phyloP scores from a whole-genome alignment of 2,329 filamentous ascomycete genomes.

The Helicocarpus griseus region DNA sequence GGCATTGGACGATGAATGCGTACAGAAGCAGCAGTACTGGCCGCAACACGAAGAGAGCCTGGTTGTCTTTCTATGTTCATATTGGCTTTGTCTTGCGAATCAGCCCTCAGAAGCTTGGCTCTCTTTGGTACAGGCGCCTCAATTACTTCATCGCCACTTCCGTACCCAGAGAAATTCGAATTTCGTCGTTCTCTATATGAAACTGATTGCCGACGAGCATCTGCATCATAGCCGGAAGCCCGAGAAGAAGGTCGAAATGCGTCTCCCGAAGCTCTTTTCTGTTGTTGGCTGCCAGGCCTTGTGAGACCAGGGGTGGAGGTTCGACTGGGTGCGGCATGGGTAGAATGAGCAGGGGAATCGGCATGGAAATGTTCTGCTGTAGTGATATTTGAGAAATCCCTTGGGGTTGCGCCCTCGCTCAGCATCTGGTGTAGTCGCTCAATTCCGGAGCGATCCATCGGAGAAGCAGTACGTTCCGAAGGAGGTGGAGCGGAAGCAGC shows the following conservation, averaged over 20 bases:
- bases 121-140: constrained; percentile 62
- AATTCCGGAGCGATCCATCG: constrained; percentile 33
- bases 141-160: constrained; percentile 58
- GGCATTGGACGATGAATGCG: constrained; percentile 69
- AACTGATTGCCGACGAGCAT: constrained; percentile 20
- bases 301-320: constrained; percentile 28
- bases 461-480: constrained; percentile 21
- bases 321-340: constrained; percentile 24
- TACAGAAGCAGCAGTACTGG: constrained; percentile 80
- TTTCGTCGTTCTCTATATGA: constrained; percentile 21
- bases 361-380: constrained; percentile 24
- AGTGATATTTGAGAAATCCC: constrained; percentile 27
- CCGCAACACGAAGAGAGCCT: constrained; percentile 79
- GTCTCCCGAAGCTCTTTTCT: constrained; percentile 26
- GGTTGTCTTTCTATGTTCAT: constrained; percentile 58
- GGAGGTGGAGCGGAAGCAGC: constrained; percentile 14
- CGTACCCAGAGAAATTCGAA: constrained; percentile 50
- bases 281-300: constrained; percentile 16
- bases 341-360: constrained; percentile 30
- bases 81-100: constrained; percentile 60
- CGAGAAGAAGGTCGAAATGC: constrained; percentile 53
- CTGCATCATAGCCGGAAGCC: constrained; percentile 41
- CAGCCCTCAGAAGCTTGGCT: constrained; percentile 64
- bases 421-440: constrained; percentile 36
- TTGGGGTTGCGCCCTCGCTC: constrained; percentile 34